Conservation (phyloP, 2,329 filamentous ascomycete species). For the Albophoma yamanashiensis region DNA sequence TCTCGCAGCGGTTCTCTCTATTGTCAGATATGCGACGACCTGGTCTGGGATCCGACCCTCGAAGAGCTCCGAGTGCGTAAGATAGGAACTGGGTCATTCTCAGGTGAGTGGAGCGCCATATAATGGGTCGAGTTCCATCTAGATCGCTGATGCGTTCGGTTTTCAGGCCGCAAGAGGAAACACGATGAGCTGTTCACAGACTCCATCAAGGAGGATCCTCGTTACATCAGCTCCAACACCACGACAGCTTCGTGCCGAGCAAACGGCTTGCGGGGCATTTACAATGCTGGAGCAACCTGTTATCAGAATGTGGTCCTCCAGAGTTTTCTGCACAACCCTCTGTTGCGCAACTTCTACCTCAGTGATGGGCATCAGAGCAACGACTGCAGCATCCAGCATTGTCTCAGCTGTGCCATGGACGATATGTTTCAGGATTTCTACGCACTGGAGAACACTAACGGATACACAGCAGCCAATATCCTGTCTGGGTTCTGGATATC, state of each 20-base stretch:
- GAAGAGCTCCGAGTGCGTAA: slow-evolving; percentile 65
- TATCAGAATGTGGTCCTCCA: slow-evolving; percentile 97
- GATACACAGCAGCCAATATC: slow-evolving; percentile 83
- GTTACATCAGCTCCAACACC: slow-evolving; percentile 70
- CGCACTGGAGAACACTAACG: slow-evolving; percentile 67
- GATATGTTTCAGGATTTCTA: slow-evolving; percentile 67
- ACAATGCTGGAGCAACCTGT: slow-evolving; percentile 97
- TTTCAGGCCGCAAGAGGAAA: slow-evolving; percentile 59
- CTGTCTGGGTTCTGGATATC: slow-evolving; percentile 85
- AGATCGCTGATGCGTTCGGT: neutral
- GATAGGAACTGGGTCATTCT: slow-evolving; percentile 54
- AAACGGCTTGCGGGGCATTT: slow-evolving; percentile 81
- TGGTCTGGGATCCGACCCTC: slow-evolving; percentile 72
- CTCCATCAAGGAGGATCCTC: slow-evolving; percentile 58
- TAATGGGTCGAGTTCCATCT: neutral
- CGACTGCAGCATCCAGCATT: slow-evolving; percentile 56
- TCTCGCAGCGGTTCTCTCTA: slow-evolving; percentile 65
- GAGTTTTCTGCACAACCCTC: slow-evolving; percentile 84
- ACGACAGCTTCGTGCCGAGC: slow-evolving; percentile 72
- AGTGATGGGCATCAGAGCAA: slow-evolving; percentile 75
- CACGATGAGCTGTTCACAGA: slow-evolving; percentile 60
- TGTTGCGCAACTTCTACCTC: slow-evolving; percentile 85
- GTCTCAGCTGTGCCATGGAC: slow-evolving; percentile 60
- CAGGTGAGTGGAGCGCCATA: slow-evolving; percentile 33
- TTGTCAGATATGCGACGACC: slow-evolving; percentile 73